phyloP scores from a whole-genome alignment of 495 filamentous ascomycete species.

The Penicillium argentinense region DNA sequence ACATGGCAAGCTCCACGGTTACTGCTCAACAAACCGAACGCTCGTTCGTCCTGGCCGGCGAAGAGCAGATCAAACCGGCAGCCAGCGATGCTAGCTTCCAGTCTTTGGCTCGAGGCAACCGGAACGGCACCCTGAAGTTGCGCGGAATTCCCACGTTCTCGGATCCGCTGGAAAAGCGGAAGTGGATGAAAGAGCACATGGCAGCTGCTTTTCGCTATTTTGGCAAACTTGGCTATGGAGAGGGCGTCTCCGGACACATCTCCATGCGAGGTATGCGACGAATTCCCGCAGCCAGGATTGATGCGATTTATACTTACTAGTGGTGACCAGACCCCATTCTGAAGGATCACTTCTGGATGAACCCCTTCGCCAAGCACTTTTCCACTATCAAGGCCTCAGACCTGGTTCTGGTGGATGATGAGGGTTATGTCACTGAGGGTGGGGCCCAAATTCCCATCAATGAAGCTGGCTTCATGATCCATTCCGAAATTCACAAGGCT shows the following conservation, averaged over 20 bases:
- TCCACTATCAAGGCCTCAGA: conserved; percentile 50
- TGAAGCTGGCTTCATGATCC: conserved; percentile 70
- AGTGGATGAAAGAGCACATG: conserved; percentile 71
- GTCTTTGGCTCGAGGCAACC: conserved; percentile 39
- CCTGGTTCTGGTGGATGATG: conserved; percentile 50
- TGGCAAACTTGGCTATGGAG: conserved; percentile 66
- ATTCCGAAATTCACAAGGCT: conserved; percentile 51
- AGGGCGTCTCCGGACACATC: conserved; percentile 68
- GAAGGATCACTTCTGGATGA: conserved; percentile 39
- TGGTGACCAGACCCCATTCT: conserved; percentile 18
- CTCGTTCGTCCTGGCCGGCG: conserved; percentile 20
- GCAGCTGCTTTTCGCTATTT: conserved; percentile 73
- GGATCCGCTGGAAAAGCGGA: conserved; percentile 56
- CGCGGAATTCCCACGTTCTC: conserved; percentile 59
- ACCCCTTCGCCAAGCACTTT: conserved; percentile 61
- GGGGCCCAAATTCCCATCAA: conserved; percentile 54
- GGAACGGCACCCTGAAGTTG: conserved; percentile 46
- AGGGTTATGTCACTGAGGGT: conserved; percentile 52
- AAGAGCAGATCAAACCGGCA: conserved; percentile 24
- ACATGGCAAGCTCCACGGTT: conserved; percentile 24
- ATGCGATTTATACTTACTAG: conserved; percentile 6
- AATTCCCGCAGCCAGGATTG: too few relatives aligned
- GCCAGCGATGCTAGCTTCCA: conserved; percentile 36
- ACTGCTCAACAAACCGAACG: conserved; percentile 14
- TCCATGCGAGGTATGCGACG: conserved; percentile 50